Percentiles rank a stretch among this genome's conserved stretches.
These are phyloP conservation scores for Linderina pennispora DNA, from an alignment of 192 early-diverging fungal species.

Conservation along the genomic window DNA sequence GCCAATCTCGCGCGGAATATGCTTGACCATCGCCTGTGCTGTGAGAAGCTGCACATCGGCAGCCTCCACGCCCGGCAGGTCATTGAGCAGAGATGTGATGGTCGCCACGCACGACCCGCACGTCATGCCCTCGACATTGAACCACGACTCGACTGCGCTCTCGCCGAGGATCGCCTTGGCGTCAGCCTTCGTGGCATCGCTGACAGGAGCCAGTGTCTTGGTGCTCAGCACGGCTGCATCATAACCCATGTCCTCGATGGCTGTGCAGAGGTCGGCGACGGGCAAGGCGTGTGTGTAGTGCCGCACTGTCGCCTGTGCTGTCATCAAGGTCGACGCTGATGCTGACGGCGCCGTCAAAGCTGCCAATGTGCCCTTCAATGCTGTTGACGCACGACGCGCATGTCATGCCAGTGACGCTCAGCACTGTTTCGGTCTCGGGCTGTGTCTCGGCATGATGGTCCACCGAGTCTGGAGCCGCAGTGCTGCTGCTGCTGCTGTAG, in stretches of 20 bases:
- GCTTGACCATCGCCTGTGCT: conserved; percentile 65
- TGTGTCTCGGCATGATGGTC: conserved; percentile 21
- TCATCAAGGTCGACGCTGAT: conserved; percentile 62
- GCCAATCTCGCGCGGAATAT: conserved; percentile 57
- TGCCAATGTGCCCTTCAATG: conserved; percentile 49
- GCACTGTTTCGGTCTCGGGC: conserved; percentile 33
- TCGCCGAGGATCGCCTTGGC: conserved; percentile 12
- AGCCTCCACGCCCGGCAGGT: conserved; percentile 56
- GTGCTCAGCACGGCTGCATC: conserved; percentile 51
- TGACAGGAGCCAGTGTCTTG: conserved; percentile 1
- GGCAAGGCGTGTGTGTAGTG: conserved; percentile 21
- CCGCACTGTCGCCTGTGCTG: conserved; percentile 52
- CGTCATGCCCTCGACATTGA: conserved; percentile 82
- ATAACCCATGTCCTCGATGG: conserved; percentile 71
- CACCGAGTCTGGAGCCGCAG: too few relatives aligned
- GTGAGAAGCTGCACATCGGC: conserved; percentile 73
- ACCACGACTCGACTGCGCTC: conserved; percentile 31
- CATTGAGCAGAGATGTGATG: conserved; percentile 63
- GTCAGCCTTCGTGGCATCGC: not conserved
- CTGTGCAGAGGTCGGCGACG: conserved; percentile 35
- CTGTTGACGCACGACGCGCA: conserved; percentile 78
- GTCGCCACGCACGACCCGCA: conserved; percentile 86
- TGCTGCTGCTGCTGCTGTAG: too few relatives aligned
- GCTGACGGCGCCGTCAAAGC: conserved; percentile 41
- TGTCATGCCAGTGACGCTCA: conserved; percentile 75